Percentiles rank a stretch among this genome's conserved stretches.
phyloP scores from a whole-genome alignment of 768 basidiomycete species.

The Lactarius indigo region DNA sequence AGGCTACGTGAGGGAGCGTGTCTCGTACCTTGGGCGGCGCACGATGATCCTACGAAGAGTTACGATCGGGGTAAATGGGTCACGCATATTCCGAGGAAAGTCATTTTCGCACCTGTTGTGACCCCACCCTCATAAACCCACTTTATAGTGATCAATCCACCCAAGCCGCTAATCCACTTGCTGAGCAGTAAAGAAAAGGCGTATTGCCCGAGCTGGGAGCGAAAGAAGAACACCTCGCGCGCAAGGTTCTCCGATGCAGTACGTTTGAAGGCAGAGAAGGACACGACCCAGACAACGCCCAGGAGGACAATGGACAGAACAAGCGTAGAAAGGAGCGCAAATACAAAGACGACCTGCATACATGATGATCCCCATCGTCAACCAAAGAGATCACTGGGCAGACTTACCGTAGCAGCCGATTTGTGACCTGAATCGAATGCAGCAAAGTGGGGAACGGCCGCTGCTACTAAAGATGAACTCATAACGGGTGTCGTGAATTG shows the following conservation, averaged over 20 bases:
- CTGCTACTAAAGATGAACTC: background rate
- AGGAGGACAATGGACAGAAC: constrained; percentile 23
- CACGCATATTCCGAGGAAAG: background rate
- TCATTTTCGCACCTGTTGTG: constrained; percentile 41
- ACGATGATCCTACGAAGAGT: constrained; percentile 29
- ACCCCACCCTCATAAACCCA: constrained; percentile 49
- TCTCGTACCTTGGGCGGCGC: constrained; percentile 56
- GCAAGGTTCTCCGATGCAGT: constrained; percentile 23
- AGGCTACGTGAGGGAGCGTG: constrained; percentile 1
- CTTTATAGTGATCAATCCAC: constrained; percentile 51
- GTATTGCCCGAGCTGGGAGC: constrained; percentile 68
- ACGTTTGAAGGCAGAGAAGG: constrained; percentile 35
- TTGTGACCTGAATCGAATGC: constrained; percentile 5
- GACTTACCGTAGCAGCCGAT: constrained; percentile 13
- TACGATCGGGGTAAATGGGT: constrained; percentile 26
- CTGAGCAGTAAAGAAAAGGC: constrained; percentile 58
- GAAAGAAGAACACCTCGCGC: constrained; percentile 59
- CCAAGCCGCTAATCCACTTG: constrained; percentile 49
- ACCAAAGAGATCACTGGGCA: background rate
- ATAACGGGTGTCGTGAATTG: background rate
- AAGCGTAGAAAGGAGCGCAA: constrained; percentile 18
- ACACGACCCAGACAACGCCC: background rate
- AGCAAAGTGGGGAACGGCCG: background rate
- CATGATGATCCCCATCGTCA: background rate
- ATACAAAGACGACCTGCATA: constrained; percentile 8